phyloP scores from a whole-genome alignment of 768 basidiomycete genomes.

The Trametes maxima region DNA sequence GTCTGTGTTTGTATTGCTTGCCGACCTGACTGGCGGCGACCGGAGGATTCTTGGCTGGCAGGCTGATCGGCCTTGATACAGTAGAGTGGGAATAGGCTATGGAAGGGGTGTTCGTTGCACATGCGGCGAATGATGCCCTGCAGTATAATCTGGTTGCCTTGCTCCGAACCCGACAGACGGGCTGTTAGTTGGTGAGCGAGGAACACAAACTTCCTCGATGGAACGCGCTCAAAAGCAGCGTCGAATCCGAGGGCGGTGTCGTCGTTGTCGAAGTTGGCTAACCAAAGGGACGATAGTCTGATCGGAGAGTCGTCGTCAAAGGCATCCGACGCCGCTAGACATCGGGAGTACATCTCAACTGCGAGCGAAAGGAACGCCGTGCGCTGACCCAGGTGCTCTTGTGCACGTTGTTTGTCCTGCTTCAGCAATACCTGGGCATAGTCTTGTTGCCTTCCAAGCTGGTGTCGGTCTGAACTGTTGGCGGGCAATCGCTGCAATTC shows the following conservation, averaged over 20 bases:
- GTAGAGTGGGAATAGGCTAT: slow-evolving; percentile 88
- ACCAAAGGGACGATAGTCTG: slow-evolving; percentile 89
- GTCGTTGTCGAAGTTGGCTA: slow-evolving; percentile 75
- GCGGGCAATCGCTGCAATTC: slow-evolving; percentile 33
- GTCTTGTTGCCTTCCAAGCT: slow-evolving; percentile 40
- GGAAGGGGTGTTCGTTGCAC: slow-evolving; percentile 91
- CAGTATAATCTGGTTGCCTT: slow-evolving; percentile 56
- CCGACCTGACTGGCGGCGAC: slow-evolving; percentile 51
- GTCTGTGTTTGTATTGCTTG: slow-evolving; percentile 37
- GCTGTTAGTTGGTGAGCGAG: slow-evolving; percentile 93
- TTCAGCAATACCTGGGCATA: slow-evolving; percentile 50
- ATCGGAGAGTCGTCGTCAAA: slow-evolving; percentile 80
- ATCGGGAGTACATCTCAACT: slow-evolving; percentile 83
- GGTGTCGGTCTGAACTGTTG: slow-evolving; percentile 25
- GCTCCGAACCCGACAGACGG: slow-evolving; percentile 58
- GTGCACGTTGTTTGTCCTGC: slow-evolving; percentile 53
- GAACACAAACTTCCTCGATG: slow-evolving; percentile 88
- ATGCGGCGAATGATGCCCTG: slow-evolving; percentile 70
- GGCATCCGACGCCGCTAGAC: slow-evolving; percentile 66
- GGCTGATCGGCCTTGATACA: slow-evolving; percentile 55
- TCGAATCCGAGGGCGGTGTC: slow-evolving; percentile 45
- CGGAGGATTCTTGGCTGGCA: slow-evolving; percentile 18
- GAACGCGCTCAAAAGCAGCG: slow-evolving; percentile 57
- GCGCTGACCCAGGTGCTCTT: slow-evolving; percentile 46
- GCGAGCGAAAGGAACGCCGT: slow-evolving; percentile 72